Evolutionary conservation across 2,329 filamentous ascomycete species (phyloP).

Genomic region (Hysterium pulicare): DNA sequence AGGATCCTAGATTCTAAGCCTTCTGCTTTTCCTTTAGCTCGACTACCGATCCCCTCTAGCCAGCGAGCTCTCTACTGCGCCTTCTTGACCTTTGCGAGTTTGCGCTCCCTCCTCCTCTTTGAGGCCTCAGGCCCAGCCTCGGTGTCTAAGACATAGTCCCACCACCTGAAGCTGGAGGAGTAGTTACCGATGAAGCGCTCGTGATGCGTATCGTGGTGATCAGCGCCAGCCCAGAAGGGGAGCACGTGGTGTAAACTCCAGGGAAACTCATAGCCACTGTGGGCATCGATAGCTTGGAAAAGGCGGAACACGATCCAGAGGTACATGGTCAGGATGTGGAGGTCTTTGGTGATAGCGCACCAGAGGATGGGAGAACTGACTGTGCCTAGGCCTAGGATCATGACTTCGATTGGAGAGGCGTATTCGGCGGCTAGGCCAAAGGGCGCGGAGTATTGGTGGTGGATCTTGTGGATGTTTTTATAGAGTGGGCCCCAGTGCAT

Average conservation of each 20-base stretch:
- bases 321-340: conserved; percentile 98
- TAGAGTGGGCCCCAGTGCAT: conserved; percentile 95
- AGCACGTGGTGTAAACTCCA: conserved; percentile 95
- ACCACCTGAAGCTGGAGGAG: conserved; percentile 97
- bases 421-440: conserved; percentile 97
- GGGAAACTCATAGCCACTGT: conserved; percentile 97
- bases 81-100: conserved; percentile 67
- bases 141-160: conserved; percentile 92
- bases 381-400: conserved; percentile 85
- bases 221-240: conserved; percentile 95
- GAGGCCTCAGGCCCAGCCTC: conserved; percentile 86
- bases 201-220: conserved; percentile 96
- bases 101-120: conserved; percentile 77
- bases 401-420: conserved; percentile 93
- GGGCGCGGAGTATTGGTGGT: conserved; percentile 97
- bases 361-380: conserved; percentile 80
- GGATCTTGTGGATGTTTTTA: conserved; percentile 96
- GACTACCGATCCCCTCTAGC: no score
- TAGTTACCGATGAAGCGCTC: conserved; percentile 99
- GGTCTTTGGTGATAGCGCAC: conserved; percentile 76
- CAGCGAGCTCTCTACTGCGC: conserved; percentile 42
- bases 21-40: no score
- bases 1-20: no score
- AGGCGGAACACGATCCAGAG: conserved; percentile 88
- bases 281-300: conserved; percentile 96